Base-by-base conservation (phyloP, 371 early-diverging fungal species). In the Fennellomyces sp. region DNA sequence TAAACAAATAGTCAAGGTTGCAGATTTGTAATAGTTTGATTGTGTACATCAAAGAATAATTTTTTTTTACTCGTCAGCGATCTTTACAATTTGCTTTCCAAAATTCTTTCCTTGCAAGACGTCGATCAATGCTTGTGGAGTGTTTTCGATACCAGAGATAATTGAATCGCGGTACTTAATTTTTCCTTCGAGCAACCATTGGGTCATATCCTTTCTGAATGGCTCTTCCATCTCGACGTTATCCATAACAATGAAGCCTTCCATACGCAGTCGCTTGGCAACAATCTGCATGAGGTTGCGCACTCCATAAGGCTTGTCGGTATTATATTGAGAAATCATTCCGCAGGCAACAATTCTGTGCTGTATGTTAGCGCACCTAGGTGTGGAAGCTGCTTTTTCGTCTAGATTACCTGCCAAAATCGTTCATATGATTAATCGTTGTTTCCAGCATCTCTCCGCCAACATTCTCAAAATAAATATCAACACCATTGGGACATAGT, bases 61-160 rank as follows among this genome's bases (percentile, higher is more conserved):
- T n/a, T n/a, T n/a, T n/a, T 11, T 45, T 70, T 76, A 76, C 45
- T 68, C 52, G 47, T 78, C 74, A 25, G 80, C 81, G 65, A 89
- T 84, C 73, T 91, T 87, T 64, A 95, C 80, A 26, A 93, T 66
- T 72, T 87, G 82, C 83, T 95, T 95, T 54, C 96, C 96, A 58
- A 87, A 86, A 79, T 93, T 94, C 17, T 72, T 81, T 36, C 94
- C 94, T 53, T 84, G 83, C 60, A 93, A 80, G 61, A 96, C 73
- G 50, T 83, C 87, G 26, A 92, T 69, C 41, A 94, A 81, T 2
- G 91, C 93, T 42, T 80, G 70, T 13, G 94, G 94, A 5, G 91
- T 85, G 47, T 84, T 88, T 53, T 93, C 94, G 55, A 94, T 78
- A 13, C 96, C 96, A 15, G 88, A 79, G 26, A 79, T 70, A 23